Evolutionary conservation across 2,329 filamentous ascomycete genomes (phyloP), one percentile per base, ranked within the genome.

Genomic region (Endothia cerciana): DNA sequence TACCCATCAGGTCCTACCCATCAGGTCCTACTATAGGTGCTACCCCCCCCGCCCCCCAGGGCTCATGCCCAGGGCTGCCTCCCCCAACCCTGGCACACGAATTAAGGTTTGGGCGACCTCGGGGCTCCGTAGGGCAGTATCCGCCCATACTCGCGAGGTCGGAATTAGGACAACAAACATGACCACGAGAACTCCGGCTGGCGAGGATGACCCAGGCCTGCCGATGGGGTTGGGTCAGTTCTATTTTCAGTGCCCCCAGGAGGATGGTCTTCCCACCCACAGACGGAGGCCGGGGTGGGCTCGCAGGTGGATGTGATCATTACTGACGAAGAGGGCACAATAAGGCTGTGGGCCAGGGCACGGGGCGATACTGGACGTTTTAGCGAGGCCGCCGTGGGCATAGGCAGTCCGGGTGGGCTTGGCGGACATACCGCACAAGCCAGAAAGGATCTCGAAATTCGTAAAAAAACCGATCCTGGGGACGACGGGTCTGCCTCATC

Each of bases 251-350:
- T 17, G 13, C 51, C 30, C n/a, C 17, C 51, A 11, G 30, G 17
- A 30, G 11, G 15, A 51, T 17, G 6, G 19, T 55, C 28, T 10
- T 10, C 33, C 10, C 10, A 10, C 51, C 28, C 30, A 36, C 30
- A n/a, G 51, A 55, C 6, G 3, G 4, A 33, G 28, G 51, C 51
- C 36, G 51, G 36, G 51, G 51, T 55, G 51, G 51, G 51, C 51
- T 55, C 10, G 51, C 28, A 36, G 36, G 51, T 55, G 51, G 51
- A 17, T 55, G 25, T 25, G 13, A 28, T 28, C 28, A 22, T 51
- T 51, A 51, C 25, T 51, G 47, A 51, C 47, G 25, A 62, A 56
- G 30, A 30, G 36, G 47, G 49, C 45, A 62, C 45, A 28, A 51
- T 53, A 40, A 62, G 43, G 60, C 60, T 62, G 7, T 33, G 28